Evolutionary conservation across 2,329 filamentous ascomycete species (phyloP).

Genomic region (Microcyclosporella mali): DNA sequence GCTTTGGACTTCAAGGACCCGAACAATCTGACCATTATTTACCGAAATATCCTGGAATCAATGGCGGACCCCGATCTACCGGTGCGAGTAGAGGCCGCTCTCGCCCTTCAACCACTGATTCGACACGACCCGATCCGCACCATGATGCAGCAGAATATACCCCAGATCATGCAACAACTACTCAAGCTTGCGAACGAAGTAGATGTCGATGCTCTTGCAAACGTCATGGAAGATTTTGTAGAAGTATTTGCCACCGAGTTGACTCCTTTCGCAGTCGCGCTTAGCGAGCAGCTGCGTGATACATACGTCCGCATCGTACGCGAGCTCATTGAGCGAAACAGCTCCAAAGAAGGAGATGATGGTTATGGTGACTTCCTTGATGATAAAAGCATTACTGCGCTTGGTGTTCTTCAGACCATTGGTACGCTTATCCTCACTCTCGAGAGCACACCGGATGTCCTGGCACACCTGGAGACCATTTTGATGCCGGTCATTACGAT

Average conservation of each 20-base stretch:
- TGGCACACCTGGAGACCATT: conserved; percentile 88
- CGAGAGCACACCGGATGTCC: conserved; percentile 92
- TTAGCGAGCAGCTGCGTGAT: conserved; percentile 91
- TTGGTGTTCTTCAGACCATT: conserved; percentile 95
- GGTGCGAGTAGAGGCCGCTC: conserved; percentile 85
- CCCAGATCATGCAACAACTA: conserved; percentile 98
- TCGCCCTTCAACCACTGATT: conserved; percentile 91
- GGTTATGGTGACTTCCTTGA: conserved; percentile 86
- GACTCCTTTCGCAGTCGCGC: conserved; percentile 90
- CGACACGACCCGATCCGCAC: conserved; percentile 88
- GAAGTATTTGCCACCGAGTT: conserved; percentile 97
- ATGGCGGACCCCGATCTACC: conserved; percentile 93
- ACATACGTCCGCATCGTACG: conserved; percentile 92
- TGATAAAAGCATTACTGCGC: conserved; percentile 95
- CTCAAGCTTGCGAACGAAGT: conserved; percentile 96
- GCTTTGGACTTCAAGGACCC: conserved; percentile 94
- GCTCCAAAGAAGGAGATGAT: conserved; percentile 68
- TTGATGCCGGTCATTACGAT: conserved; percentile 96
- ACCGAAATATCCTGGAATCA: conserved; percentile 91
- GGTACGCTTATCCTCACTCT: conserved; percentile 93
- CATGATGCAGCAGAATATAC: conserved; percentile 96
- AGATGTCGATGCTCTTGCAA: conserved; percentile 92
- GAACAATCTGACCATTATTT: conserved; percentile 92
- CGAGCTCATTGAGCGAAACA: conserved; percentile 83
- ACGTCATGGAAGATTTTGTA: conserved; percentile 99